Conservation (phyloP, 2,329 filamentous ascomycete species). For the Didymella glomerata region DNA sequence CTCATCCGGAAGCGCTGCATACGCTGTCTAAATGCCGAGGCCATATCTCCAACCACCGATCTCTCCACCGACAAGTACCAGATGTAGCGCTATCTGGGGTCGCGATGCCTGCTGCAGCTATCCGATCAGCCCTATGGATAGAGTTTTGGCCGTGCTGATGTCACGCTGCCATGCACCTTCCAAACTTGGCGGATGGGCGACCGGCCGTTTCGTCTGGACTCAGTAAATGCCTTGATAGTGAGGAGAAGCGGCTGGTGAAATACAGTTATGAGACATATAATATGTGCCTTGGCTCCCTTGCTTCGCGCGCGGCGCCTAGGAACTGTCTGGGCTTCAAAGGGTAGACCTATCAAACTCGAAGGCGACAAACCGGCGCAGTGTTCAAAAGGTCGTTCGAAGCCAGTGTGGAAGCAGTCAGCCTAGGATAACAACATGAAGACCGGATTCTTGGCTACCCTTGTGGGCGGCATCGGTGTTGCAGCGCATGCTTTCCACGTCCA, state of each 20-base stretch:
- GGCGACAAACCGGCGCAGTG: not conserved
- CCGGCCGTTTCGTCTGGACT: conserved; percentile 9
- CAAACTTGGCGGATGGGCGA: conserved; percentile 5
- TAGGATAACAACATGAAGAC: conserved; percentile 21
- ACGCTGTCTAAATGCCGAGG: conserved; percentile 5
- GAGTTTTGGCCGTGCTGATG: conserved; percentile 9
- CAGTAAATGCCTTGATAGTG: conserved; percentile 7
- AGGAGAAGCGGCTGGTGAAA: conserved; percentile 6
- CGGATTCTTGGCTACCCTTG: conserved; percentile 17
- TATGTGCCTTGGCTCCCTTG: conserved; percentile 12
- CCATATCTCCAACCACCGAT: not conserved
- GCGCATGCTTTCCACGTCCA: conserved; percentile 17
- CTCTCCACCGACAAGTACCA: conserved; percentile 11
- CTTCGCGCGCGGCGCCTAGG: conserved; percentile 15
- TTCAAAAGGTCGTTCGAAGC: conserved; percentile 5
- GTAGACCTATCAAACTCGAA: not conserved
- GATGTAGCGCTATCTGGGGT: not conserved
- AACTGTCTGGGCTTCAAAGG: not conserved
- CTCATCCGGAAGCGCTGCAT: conserved; percentile 16
- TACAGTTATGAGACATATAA: conserved; percentile 11
- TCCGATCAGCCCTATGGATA: not conserved
- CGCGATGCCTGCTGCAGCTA: conserved; percentile 1
- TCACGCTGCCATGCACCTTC: conserved; percentile 16
- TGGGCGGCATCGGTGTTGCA: conserved; percentile 14
- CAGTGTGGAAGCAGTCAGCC: not conserved